Evolutionary conservation across 495 filamentous ascomycete species (phyloP).

Genomic region (Aspergillus incahuasiensis): DNA sequence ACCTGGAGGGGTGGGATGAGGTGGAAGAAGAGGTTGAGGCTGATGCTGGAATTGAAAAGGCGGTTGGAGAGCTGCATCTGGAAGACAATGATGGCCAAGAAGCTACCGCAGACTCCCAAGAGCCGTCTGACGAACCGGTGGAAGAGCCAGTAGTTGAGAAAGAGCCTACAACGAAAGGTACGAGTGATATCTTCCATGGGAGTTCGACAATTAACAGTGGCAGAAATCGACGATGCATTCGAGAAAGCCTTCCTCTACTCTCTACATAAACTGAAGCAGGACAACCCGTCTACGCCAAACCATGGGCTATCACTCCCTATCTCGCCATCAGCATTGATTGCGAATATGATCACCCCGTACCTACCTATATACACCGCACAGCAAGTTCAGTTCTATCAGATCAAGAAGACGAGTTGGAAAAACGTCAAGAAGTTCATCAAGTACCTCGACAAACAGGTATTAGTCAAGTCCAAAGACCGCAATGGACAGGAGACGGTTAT

Average conservation of each 20-base stretch:
- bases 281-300: constrained; percentile 41
- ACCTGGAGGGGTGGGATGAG: constrained; percentile 44
- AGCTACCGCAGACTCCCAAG: constrained; percentile 28
- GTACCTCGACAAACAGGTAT: constrained; percentile 56
- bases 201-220: constrained; percentile 16
- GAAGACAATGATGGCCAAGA: constrained; percentile 28
- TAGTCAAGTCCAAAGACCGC: constrained; percentile 63
- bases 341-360: constrained; percentile 62
- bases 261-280: constrained; percentile 51
- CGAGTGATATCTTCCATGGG: background rate
- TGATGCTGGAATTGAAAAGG: constrained; percentile 31
- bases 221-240: constrained; percentile 68
- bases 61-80: constrained; percentile 39
- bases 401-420: constrained; percentile 76
- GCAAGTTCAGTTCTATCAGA: constrained; percentile 55
- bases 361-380: constrained; percentile 55
- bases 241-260: constrained; percentile 65
- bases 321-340: constrained; percentile 60
- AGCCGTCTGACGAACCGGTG: constrained; percentile 15
- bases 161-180: constrained; percentile 56
- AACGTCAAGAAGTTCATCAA: constrained; percentile 73
- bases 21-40: constrained; percentile 24
- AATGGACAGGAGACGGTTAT: constrained; percentile 63
- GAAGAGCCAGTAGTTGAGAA: constrained; percentile 30
- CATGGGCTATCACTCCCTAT: constrained; percentile 59